Percentiles rank a stretch among this genome's conserved stretches.
Conservation (phyloP, 257 asterid genomes). For the Gardenia jasminoides region DNA sequence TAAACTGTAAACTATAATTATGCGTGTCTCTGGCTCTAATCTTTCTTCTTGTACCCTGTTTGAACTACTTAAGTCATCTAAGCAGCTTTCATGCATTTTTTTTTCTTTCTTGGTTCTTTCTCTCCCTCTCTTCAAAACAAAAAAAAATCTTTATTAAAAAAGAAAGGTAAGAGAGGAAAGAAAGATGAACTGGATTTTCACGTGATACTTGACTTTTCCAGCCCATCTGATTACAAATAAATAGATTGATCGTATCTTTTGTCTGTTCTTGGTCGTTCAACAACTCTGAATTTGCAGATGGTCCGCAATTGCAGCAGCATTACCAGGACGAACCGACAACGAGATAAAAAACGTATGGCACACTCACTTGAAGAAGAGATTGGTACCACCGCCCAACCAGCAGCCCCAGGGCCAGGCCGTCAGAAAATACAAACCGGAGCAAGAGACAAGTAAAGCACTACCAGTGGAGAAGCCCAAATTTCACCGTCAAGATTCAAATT, state of each 20-base stretch:
- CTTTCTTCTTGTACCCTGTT: neutral
- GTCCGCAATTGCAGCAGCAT: constrained; percentile 35
- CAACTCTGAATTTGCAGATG: constrained; percentile 20
- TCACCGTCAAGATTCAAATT: neutral
- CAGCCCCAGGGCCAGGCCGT: neutral
- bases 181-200: neutral
- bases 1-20: neutral
- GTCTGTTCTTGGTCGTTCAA: no score
- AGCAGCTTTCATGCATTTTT: neutral
- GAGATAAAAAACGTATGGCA: constrained; percentile 44
- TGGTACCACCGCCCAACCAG: neutral
- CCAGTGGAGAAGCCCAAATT: neutral
- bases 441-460: neutral
- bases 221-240: neutral
- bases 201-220: neutral
- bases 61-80: neutral
- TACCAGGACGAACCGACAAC: constrained; percentile 39
- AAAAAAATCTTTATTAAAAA: no score
- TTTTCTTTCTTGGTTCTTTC: no score
- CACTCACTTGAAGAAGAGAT: constrained; percentile 32
- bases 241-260: neutral
- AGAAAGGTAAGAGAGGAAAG: neutral
- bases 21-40: neutral
- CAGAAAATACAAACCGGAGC: neutral
- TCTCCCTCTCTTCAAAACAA: no score